phyloP scores from a whole-genome alignment of 495 filamentous ascomycete species.

The Extremus antarcticus region DNA sequence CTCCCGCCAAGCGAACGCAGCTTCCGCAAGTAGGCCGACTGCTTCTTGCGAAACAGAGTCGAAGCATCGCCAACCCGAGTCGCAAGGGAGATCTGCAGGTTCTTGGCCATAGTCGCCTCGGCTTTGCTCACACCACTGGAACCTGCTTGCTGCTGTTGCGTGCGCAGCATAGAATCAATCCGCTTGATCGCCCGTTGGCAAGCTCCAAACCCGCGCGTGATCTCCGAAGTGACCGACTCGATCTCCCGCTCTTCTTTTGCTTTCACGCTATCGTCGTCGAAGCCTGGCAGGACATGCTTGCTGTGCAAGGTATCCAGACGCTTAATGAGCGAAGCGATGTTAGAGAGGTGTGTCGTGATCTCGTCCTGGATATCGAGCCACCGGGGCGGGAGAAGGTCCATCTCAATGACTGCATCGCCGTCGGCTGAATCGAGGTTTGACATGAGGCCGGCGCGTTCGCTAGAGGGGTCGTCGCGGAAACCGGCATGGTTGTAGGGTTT shows the following conservation, averaged over 20 bases:
- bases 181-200: constrained; percentile 81
- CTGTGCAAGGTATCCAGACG: constrained; percentile 86
- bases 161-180: constrained; percentile 73
- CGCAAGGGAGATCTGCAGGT: constrained; percentile 85
- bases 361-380: constrained; percentile 96
- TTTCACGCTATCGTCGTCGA: constrained; percentile 87
- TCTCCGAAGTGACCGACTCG: constrained; percentile 77
- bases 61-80: constrained; percentile 85
- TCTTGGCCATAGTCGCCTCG: constrained; percentile 91
- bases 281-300: constrained; percentile 92
- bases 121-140: constrained; percentile 49
- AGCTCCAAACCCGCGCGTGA: constrained; percentile 77
- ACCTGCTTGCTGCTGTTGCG: constrained; percentile 42
- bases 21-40: constrained; percentile 92
- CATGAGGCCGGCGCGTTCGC: constrained; percentile 76
- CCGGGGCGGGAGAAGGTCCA: constrained; percentile 89
- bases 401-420: constrained; percentile 93
- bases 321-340: constrained; percentile 70
- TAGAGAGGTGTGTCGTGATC: constrained; percentile 69
- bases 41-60: constrained; percentile 87
- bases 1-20: constrained; percentile 67
- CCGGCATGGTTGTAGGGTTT: constrained; percentile 41
- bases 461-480: constrained; percentile 35
- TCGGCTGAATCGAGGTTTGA: constrained; percentile 68
- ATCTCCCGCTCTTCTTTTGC: constrained; percentile 75